Evolutionary conservation across 2,329 filamentous ascomycete genomes (phyloP), one percentile per base, ranked within the genome.

Genomic region (Lasiodiplodia hormozganensis): DNA sequence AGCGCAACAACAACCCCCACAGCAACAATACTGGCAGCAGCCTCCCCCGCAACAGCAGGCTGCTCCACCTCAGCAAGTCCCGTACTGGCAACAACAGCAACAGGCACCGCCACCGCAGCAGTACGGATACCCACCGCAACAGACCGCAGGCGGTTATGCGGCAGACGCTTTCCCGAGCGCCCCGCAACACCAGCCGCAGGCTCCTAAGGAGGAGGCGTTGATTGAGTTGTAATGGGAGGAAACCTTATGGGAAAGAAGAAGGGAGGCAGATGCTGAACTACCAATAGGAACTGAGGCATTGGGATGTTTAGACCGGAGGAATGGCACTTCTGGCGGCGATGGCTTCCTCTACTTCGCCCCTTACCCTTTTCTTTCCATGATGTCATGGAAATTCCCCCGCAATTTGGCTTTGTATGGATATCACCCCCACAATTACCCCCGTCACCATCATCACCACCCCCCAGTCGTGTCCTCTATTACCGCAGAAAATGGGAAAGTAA

Each of bases 191-290:
- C 76, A 78, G 67, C 80, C 82, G 52, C 82, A 85, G 72, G 85
- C 82, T 0, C 51, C 49, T 31, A 85, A 91, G 57, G 92, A 95
- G 79, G 92, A 95, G 79, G 91, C 89, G 69, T 80, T 96, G 74
- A 96, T 96, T 79, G 92, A 96, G 78, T 84, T 95, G 70, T 94
- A 79, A 78, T 58, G n/a, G 10, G 16, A 18, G 31, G 4, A 60
- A 18, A 11, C 11, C 11, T 40, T 21, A 28, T 25, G 40, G 18
- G 23, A 3, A 21, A 21, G 43, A 47, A 47, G 43, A 47, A 47
- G 2, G 43, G 12, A 47, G 43, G 10, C 21, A 21, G 43, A 21
- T 47, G 43, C 11, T 7, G 43, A 21, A 47, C 18, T 6, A 47
- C n/a, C 43, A 47, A 47, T 21, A 47, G n/a, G 7, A 47, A 10